Percentiles rank a stretch among this genome's conserved stretches.
phyloP scores from a whole-genome alignment of 2,329 filamentous ascomycete genomes.

The Fusarium nematophilum region DNA sequence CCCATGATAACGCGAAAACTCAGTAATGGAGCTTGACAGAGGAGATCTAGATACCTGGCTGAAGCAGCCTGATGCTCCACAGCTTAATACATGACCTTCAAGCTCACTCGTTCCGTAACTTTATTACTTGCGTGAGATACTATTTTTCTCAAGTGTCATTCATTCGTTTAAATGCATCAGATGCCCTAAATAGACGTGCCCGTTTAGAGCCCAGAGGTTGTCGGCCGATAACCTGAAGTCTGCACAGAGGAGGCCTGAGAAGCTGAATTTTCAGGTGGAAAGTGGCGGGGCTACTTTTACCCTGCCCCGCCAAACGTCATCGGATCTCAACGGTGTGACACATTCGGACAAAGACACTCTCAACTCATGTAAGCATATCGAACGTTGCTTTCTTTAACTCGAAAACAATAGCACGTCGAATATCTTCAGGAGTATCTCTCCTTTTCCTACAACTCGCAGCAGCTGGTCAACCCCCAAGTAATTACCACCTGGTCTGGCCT shows the following conservation, averaged over 20 bases:
- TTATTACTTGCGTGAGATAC: too few species aligned
- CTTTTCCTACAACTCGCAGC: not conserved
- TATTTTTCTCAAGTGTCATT: too few species aligned
- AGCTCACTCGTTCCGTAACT: constrained; percentile 15
- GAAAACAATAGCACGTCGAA: too few species aligned
- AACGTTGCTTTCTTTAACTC: too few species aligned
- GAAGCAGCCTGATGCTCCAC: constrained; percentile 3
- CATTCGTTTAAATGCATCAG: too few species aligned
- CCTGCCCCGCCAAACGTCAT: constrained; percentile 42
- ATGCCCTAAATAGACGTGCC: too few species aligned
- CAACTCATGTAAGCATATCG: not conserved
- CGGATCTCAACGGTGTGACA: constrained; percentile 35
- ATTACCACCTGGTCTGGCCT: not conserved
- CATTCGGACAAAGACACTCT: constrained; percentile 21
- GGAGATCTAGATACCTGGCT: not conserved
- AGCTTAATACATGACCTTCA: constrained; percentile 31
- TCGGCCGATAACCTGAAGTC: too few species aligned
- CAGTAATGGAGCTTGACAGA: constrained; percentile 33
- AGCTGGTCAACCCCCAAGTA: not conserved
- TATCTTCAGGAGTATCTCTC: too few species aligned
- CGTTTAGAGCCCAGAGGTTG: too few species aligned
- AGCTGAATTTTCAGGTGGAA: not conserved
- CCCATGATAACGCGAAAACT: constrained; percentile 28
- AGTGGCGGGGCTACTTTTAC: constrained; percentile 13
- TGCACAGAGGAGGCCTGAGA: too few species aligned